Conservation (phyloP, 805 yeast genomes). For the Lipomyces orientalis region DNA sequence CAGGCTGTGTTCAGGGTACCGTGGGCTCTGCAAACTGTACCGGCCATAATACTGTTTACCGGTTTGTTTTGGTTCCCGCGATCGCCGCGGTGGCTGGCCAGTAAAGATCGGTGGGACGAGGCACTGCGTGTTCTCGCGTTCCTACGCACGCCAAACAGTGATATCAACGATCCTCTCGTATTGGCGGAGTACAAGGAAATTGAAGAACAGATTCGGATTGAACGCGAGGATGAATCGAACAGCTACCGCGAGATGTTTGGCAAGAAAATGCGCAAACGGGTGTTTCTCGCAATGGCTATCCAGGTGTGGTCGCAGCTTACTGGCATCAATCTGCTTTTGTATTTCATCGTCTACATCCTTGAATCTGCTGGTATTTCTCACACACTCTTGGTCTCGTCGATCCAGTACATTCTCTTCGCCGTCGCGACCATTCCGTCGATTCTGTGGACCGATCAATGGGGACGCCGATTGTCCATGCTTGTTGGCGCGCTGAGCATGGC, state of each 20-base stretch:
- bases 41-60: constrained; percentile 55
- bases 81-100: constrained; percentile 53
- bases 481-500: constrained; percentile 69
- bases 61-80: constrained; percentile 43
- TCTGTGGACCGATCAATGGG: too few species aligned
- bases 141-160: constrained; percentile 46
- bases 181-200: constrained; percentile 36
- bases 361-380: constrained; percentile 46
- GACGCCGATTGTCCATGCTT: constrained; percentile 56
- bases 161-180: constrained; percentile 35
- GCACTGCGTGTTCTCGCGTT: constrained; percentile 50
- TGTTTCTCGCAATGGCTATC: constrained; percentile 57
- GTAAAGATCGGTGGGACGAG: constrained; percentile 57
- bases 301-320: constrained; percentile 64
- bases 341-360: constrained; percentile 69
- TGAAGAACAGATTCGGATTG: constrained; percentile 32
- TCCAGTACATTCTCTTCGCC: constrained; percentile 62
- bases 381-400: constrained; percentile 59
- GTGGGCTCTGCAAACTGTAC: constrained; percentile 63
- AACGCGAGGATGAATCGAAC: constrained; percentile 27
- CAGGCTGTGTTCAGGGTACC: constrained; percentile 54
- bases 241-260: neutral
- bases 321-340: constrained; percentile 73
- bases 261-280: constrained; percentile 44
- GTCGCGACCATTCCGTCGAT: constrained; percentile 58